Conservation (phyloP, 345 rosid species). For the Euphorbia lathyris region DNA sequence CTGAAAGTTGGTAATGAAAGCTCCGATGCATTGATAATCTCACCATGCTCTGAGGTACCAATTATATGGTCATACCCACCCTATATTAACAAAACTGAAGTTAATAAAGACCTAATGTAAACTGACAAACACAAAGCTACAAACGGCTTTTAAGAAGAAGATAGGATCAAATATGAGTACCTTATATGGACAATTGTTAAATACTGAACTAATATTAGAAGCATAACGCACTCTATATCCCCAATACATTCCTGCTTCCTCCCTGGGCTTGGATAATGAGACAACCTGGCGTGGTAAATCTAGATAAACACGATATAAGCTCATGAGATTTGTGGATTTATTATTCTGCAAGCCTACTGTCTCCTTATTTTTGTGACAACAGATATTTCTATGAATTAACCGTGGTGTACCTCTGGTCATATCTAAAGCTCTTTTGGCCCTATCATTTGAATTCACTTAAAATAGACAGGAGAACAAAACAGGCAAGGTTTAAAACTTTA, state of each 20-base stretch:
- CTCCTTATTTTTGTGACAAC: too few relatives aligned
- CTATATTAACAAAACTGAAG: slow-evolving; percentile 37
- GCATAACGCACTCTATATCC: slow-evolving; percentile 94
- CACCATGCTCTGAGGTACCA: slow-evolving; percentile 98
- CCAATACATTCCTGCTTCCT: slow-evolving; percentile 80
- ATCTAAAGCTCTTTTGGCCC: too few relatives aligned
- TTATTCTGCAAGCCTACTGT: neutral
- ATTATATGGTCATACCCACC: slow-evolving; percentile 88
- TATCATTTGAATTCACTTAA: neutral
- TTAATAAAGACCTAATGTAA: slow-evolving; percentile 13
- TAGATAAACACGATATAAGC: slow-evolving; percentile 41
- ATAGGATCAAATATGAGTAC: slow-evolving; percentile 30
- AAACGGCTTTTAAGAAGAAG: neutral
- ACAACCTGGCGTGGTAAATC: slow-evolving; percentile 64
- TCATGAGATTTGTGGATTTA: slow-evolving; percentile 1
- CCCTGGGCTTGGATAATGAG: slow-evolving; percentile 64
- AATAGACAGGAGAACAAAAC: neutral
- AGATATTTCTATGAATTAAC: neutral
- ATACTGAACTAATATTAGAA: slow-evolving; percentile 60
- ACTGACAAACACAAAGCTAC: neutral
- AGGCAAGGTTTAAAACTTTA: slow-evolving; percentile 4
- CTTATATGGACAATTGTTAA: slow-evolving; percentile 57
- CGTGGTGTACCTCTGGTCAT: too few relatives aligned
- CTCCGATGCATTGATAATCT: slow-evolving; percentile 58
- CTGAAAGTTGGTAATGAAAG: slow-evolving; percentile 66